Conservation (phyloP, 2,329 filamentous ascomycete genomes). For the Curvularia sp. region DNA sequence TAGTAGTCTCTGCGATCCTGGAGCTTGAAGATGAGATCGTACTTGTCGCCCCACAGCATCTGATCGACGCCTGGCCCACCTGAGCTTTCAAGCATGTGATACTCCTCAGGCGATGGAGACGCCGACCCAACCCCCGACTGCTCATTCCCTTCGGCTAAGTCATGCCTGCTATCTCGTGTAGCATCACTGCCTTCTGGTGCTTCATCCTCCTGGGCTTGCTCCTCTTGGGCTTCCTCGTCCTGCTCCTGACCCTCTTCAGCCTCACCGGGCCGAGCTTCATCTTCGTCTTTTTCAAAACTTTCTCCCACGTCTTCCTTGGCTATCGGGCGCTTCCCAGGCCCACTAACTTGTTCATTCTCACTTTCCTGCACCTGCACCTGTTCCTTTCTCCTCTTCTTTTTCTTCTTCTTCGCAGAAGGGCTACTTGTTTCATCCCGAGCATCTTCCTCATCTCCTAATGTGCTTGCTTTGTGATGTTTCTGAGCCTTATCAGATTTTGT, state of each 20-base stretch:
- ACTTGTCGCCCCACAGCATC: slow-evolving; percentile 54
- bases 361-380: not conserved
- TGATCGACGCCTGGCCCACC: slow-evolving; percentile 27
- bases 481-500: not conserved
- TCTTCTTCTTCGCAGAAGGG: not conserved
- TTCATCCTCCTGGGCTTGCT: not conserved
- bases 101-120: not conserved
- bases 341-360: not conserved
- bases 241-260: not conserved
- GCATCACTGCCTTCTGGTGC: not conserved
- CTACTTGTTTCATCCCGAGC: not conserved
- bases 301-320: not conserved
- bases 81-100: not conserved
- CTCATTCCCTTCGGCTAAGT: not conserved
- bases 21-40: slow-evolving; percentile 52
- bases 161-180: not conserved
- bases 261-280: not conserved
- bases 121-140: not conserved
- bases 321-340: not conserved
- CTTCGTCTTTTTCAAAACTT: not conserved
- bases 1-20: slow-evolving; percentile 21
- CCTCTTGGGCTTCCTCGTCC: not conserved
- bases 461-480: not conserved
- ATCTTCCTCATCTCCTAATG: not conserved
- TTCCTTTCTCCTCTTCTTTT: not conserved